Base-by-base conservation (phyloP, 768 basidiomycete species). In the Russula ochroleuca region DNA sequence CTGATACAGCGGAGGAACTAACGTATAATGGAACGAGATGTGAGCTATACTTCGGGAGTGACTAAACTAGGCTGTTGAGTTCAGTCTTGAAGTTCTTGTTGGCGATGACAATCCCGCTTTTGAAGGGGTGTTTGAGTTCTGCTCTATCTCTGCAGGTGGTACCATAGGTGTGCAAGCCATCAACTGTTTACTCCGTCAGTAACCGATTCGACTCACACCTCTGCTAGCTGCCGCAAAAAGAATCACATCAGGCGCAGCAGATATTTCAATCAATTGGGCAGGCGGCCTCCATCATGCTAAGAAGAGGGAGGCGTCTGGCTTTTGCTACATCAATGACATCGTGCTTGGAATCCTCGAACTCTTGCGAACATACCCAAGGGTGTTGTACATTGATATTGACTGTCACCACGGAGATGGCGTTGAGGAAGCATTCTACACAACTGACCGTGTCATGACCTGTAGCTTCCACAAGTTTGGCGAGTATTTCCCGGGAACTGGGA, bases 231-330 rank as follows among this genome's bases (percentile, higher is more conserved):
- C 90, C 15, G 92, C 95, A 0, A 83, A 91, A 67, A 80, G 88
- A 23, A 80, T 98, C 64, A 81, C 88, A 52, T 82, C 84, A 4
- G 94, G 94, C 2, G 80, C 88, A 1, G 81, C 94, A 2, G 88
- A 91, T 69, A 84, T 90, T 52, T 87, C 88, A 0, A 92, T 98
- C 66, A 97, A 98, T 76, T 98, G 95, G 97, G 94, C 97, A 0
- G 97, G 97, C 10, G 97, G 97, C 2, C 81, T 99, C 4, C 97
- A 99, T 75, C 97, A 99, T 74, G 97, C 97, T n/a, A 99, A 99
- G 78, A 98, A 98, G 74, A 85, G 91, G 60, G 97, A 98, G 77
- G 97, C 96, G 0, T 92, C 90, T 8, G 97, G 97, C 15, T 99
- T 99, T 76, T 99, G 97, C 80, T 99, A 98, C 79, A 88, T 98